Base-by-base conservation (phyloP, 2,329 filamentous ascomycete species). In the Aspergillus sp. region DNA sequence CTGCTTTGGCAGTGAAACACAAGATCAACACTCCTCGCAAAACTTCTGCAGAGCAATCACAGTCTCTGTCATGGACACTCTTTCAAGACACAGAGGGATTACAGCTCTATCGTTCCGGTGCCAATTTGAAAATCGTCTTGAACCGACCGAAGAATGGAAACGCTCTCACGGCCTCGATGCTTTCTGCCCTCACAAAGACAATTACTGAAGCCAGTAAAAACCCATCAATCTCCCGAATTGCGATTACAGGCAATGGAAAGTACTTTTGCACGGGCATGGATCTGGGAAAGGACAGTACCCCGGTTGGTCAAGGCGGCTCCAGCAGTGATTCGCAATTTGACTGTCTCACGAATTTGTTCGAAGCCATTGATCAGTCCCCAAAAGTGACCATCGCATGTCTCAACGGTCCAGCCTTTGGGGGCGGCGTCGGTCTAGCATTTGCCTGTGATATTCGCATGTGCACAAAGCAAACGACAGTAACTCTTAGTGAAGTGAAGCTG, bases 241-340 rank as follows among this genome's bases (percentile, higher is more conserved):
- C 69, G 45, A 51, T 77, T 4, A 69, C 63, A 1, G 71, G 64
- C 0, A 56, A 52, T 2, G 73, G 74, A 7, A 69, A 65, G 44
- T 74, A 62, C 57, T 76, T 76, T 54, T 76, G 72, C 52, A 73
- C 73, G 0, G 74, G 72, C 3, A 73, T 75, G 72, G 70, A 76
- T 49, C 62, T 74, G 0, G 53, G 36, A 9, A 60, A 60, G 20
- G 52, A 40, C 1, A 60, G 44, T 50, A 64, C 53, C 32, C 62
- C 61, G 0, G 62, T 64, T 2, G 63, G 52, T 1, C 53, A 64
- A 32, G 26, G 44, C 14, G 40, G 43, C 1, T 57, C 54, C 3
- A 50, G 50, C 6, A 64, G 57, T 32, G 55, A 61, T 5, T 53
- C 59, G 9, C 63, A 60, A 10, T 66, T 61, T 41, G 26, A 54